These are phyloP conservation scores for Arthrocladium fulminans DNA, from an alignment of 2,329 filamentous ascomycete species.

Conservation along the genomic window DNA sequence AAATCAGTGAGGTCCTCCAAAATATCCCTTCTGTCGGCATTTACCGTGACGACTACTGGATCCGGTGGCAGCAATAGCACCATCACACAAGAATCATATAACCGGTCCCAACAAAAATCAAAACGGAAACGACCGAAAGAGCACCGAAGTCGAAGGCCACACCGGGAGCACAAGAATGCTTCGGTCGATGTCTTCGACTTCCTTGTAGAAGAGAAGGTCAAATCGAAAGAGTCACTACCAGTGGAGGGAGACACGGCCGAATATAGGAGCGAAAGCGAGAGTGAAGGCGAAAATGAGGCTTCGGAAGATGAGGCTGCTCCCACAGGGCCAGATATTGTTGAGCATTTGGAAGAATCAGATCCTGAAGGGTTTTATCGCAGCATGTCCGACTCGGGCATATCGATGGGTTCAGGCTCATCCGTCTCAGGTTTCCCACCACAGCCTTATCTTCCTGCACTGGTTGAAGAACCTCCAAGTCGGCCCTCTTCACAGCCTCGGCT, in stretches of 20 bases:
- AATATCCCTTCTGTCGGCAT: slow-evolving; percentile 21
- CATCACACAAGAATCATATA: slow-evolving; percentile 21
- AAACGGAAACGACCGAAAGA: slow-evolving; percentile 3
- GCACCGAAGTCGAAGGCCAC: slow-evolving; percentile 1
- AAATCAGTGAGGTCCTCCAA: slow-evolving; percentile 21
- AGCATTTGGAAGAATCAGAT: slow-evolving; percentile 9
- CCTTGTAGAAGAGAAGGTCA: slow-evolving; percentile 12
- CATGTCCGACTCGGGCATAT: slow-evolving; percentile 30
- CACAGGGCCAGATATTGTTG: not conserved
- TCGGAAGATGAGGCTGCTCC: slow-evolving; percentile 12
- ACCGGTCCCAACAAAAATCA: slow-evolving; percentile 17
- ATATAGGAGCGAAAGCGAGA: slow-evolving; percentile 4
- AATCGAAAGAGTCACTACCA: slow-evolving; percentile 14
- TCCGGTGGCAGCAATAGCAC: slow-evolving; percentile 21
- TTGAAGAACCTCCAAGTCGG: slow-evolving; percentile 21
- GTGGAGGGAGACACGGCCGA: not conserved
- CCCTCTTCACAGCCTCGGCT: slow-evolving; percentile 19
- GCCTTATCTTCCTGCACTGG: slow-evolving; percentile 24
- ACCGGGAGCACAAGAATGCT: not conserved
- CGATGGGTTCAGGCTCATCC: slow-evolving; percentile 23
- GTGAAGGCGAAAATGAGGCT: not conserved
- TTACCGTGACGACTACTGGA: slow-evolving; percentile 18
- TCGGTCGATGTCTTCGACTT: slow-evolving; percentile 10
- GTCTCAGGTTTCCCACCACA: slow-evolving; percentile 24
- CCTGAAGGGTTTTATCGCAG: slow-evolving; percentile 20